Base-by-base conservation (phyloP, 805 yeast genomes). In the Metschnikowia similis region DNA sequence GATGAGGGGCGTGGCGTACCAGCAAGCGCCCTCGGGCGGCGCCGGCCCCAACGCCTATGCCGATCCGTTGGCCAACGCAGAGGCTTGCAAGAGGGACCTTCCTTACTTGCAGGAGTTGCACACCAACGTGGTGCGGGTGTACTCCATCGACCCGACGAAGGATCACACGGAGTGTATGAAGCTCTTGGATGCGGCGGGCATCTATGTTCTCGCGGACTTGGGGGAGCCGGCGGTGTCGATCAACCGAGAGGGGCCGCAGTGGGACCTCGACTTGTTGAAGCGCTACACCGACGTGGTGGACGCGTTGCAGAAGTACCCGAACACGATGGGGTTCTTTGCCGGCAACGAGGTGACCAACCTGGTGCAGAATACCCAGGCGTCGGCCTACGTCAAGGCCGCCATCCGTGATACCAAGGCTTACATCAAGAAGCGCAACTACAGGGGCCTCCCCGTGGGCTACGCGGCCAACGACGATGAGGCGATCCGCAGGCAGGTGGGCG, bases 161-260 rank as follows among this genome's bases (percentile, higher is more conserved):
- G 87, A 85, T 66, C 94, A 87, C 69, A 66, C 79, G 47, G 77
- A 75, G 45, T 87, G 94, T 77, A 83, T 87, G 89, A 45, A 70
- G 31, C 67, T 80, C 57, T 72, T 87, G 58, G 73, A 75, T 53
- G 87, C 87, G 27, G 95, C 92, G 49, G 97, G 97, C 47, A 91
- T 94, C 60, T 94, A 94, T 65, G 89, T 92, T 30, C 71, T 94
- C 61, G 84, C 96, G 37, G 99, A 94, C 71, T 79, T 94, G 59
- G 83, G 96, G 27, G 80, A 84, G 66, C 92, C 92, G 56, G 73
- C 68, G 48, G 51, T 66, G 16, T 81, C 90, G 47, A 82, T 87
- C 57, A 74, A 82, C 69, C 82, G 91, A 70, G 64, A 69, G 42
- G 60, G 59, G 56, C 92, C 94, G 56, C 56, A 71, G 43, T 87